Evolutionary conservation across 2,329 filamentous ascomycete genomes (phyloP), one percentile per base, ranked within the genome.

Genomic region (Aspergillus quadricinctus): DNA sequence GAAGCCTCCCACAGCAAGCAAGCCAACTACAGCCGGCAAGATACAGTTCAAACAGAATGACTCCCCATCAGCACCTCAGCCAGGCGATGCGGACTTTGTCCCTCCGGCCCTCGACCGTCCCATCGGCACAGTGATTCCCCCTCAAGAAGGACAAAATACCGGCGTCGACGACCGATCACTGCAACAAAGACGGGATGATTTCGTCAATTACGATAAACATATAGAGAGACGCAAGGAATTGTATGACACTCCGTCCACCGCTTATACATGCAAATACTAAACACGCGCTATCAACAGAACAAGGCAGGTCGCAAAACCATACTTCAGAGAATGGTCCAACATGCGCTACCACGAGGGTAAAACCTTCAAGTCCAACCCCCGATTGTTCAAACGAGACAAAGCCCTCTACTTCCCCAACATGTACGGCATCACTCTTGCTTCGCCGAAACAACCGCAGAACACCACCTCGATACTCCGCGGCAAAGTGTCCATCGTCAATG

Each of bases 381-480:
- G 88, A n/a, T 82, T 93, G 50, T 97, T 97, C 81, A 88, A 87
- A 68, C 82, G 82, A 62, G 90, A 95, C 41, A 82, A 86, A 52
- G 88, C 93, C 4, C 83, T 97, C 61, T 97, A 89, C 80, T 97
- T 99, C 77, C 94, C 94, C 48, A 99, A 99, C 76, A 80, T 99
- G 57, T 84, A 83, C 71, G 94, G 94, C 48, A 80, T 83, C 64
- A 97, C 92, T 1, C 80, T 97, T 29, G 77, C 83, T 54, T 85
- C 84, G 63, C 77, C 77, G 50, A 76, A 77, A 67, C 78, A 77
- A 56, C 75, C 76, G 49, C 72, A 79, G 46, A 85, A 96, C 75
- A 96, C 92, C 1, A 97, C 92, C 7, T 81, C 86, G 0, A 73
- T 88, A 3, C 81, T 97, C 55, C 77, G 80, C 49, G 90, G 89